A percentile compares a stretch with the other conserved stretches of the same genome.
phyloP scores from a whole-genome alignment of 2,329 filamentous ascomycete genomes.

The Corynespora cassiicola region DNA sequence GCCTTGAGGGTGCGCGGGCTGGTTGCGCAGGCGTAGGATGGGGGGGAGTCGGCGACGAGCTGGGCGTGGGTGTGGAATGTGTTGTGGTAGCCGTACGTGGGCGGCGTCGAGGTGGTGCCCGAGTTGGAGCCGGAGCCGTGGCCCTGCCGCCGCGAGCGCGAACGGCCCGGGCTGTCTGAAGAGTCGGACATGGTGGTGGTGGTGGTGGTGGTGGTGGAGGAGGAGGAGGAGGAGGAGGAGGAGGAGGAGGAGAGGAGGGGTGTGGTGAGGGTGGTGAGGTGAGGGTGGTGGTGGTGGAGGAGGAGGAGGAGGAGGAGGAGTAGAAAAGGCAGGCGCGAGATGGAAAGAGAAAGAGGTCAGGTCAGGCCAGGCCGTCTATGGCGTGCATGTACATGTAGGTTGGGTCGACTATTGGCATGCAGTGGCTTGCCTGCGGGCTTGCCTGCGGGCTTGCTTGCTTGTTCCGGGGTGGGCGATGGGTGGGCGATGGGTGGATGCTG shows the following conservation, averaged over 20 bases:
- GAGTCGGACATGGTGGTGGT: slow-evolving; percentile 15
- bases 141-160: slow-evolving; percentile 20
- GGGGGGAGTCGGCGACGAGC: slow-evolving; percentile 32
- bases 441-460: slow-evolving; percentile 7
- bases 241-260: background rate
- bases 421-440: slow-evolving; percentile 6
- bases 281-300: slow-evolving; percentile 6
- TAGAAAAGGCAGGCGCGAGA: slow-evolving; percentile 14
- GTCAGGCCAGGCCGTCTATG: too few relatives aligned
- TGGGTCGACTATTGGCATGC: slow-evolving; percentile 5
- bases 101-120: slow-evolving; percentile 26
- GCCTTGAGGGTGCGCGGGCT: slow-evolving; percentile 23
- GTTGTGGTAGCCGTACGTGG: slow-evolving; percentile 50
- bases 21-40: slow-evolving; percentile 38
- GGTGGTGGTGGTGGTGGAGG: slow-evolving; percentile 5
- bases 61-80: slow-evolving; percentile 48
- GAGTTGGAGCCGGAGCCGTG: too few relatives aligned
- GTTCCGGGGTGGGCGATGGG: slow-evolving; percentile 7
- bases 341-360: too few relatives aligned
- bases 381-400: too few relatives aligned
- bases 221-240: background rate
- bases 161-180: slow-evolving; percentile 20
- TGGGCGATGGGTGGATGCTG: too few relatives aligned
- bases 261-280: slow-evolving; percentile 2
- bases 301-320: slow-evolving; percentile 9